Evolutionary conservation across 2,329 filamentous ascomycete genomes (phyloP).

Genomic region (Phyllosticta capitalensis): DNA sequence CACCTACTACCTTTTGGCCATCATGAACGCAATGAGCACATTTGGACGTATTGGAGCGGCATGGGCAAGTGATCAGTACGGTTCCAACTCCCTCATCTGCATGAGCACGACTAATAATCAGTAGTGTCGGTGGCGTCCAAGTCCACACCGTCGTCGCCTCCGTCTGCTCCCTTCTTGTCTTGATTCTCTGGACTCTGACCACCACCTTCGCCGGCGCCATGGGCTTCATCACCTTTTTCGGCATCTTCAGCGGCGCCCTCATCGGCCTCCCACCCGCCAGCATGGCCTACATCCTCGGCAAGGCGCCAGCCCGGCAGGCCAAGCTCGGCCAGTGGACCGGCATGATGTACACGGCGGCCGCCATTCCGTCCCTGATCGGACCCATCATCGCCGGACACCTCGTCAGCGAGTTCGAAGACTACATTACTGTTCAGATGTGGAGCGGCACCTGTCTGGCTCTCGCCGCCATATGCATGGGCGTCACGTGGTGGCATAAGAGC

Average conservation of each 20-base stretch:
- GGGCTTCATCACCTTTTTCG: conserved; percentile 40
- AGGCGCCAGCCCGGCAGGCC: conserved; percentile 20
- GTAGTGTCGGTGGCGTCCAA: conserved; percentile 32
- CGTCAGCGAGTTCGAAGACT: conserved; percentile 32
- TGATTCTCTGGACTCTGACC: conserved; percentile 36
- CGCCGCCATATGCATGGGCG: conserved; percentile 32
- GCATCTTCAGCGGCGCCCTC: conserved; percentile 39
- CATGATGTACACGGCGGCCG: conserved; percentile 42
- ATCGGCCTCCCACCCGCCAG: conserved; percentile 43
- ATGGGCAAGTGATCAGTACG: conserved; percentile 33
- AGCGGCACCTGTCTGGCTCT: conserved; percentile 34
- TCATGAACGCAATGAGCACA: conserved; percentile 42
- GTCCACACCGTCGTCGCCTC: conserved; percentile 36
- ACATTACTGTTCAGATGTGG: conserved; percentile 40
- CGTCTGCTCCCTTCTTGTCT: conserved; percentile 32
- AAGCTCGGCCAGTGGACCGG: conserved; percentile 44
- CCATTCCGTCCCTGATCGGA: conserved; percentile 36
- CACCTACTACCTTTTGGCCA: conserved; percentile 40
- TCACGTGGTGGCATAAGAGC: conserved; percentile 18
- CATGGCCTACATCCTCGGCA: conserved; percentile 38
- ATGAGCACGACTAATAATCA: background rate
- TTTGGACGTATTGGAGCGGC: conserved; percentile 37
- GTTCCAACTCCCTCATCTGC: background rate
- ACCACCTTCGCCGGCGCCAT: conserved; percentile 30
- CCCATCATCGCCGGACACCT: conserved; percentile 40